These are phyloP conservation scores for Pseudopithomyces maydicus DNA, from an alignment of 2,329 filamentous ascomycete genomes.

Conservation along the genomic window DNA sequence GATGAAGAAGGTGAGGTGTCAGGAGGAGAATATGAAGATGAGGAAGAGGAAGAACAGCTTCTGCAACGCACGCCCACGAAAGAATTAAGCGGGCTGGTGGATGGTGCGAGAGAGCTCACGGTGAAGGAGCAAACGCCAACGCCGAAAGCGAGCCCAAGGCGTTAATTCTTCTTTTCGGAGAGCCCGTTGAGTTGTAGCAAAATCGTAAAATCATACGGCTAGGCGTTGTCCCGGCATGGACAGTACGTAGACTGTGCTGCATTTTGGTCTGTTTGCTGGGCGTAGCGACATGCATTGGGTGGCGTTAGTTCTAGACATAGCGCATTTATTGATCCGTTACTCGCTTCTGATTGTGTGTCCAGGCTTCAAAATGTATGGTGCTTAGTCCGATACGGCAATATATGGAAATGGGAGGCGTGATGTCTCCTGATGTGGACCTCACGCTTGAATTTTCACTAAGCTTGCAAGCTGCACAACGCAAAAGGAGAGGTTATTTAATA, in stretches of 20 bases:
- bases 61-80: conserved; percentile 8
- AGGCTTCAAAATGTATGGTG: too few species aligned
- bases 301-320: not conserved
- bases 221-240: not conserved
- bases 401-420: too few species aligned
- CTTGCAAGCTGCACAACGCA: not conserved
- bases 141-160: conserved; percentile 18
- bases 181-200: not conserved
- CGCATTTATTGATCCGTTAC: too few species aligned
- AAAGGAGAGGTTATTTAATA: not conserved
- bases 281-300: not conserved
- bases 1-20: conserved; percentile 26
- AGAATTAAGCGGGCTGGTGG: conserved; percentile 12
- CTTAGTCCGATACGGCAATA: too few species aligned
- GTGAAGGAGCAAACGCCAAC: conserved; percentile 27
- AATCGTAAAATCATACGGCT: too few species aligned
- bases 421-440: too few species aligned
- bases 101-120: conserved; percentile 19
- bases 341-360: too few species aligned
- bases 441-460: too few species aligned
- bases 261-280: not conserved
- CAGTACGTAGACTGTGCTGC: not conserved
- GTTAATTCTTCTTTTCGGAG: not conserved
- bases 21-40: conserved; percentile 18
- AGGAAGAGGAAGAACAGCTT: not conserved